Evolutionary conservation across 2,329 filamentous ascomycete genomes (phyloP).

Genomic region (Trichophyton verrucosum): DNA sequence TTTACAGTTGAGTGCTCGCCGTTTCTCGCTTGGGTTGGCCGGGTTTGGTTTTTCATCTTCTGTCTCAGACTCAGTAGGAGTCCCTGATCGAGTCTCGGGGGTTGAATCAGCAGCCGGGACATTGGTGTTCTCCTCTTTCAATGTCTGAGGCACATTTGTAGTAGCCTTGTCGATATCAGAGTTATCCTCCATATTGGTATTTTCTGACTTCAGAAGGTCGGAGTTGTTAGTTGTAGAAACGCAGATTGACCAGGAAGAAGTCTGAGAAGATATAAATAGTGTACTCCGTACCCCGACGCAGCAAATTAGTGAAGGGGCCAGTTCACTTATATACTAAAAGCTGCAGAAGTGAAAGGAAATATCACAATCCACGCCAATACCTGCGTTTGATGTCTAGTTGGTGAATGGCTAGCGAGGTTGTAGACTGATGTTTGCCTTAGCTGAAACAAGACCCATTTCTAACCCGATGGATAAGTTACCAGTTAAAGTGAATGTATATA

Average conservation of each 20-base stretch:
- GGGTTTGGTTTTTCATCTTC: slow-evolving; percentile 7
- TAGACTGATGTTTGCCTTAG: neutral
- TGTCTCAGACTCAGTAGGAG: neutral
- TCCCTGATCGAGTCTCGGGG: neutral
- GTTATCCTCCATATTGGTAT: neutral
- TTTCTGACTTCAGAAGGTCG: neutral
- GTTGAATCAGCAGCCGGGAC: neutral
- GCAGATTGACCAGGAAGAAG: neutral
- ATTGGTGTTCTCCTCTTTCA: neutral
- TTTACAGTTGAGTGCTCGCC: slow-evolving; percentile 38
- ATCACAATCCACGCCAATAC: neutral
- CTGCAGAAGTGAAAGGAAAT: neutral
- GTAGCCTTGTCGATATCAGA: neutral
- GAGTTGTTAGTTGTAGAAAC: neutral
- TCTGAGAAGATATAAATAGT: too few relatives aligned
- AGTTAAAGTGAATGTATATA: neutral
- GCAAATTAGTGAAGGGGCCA: neutral
- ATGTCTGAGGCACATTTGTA: neutral
- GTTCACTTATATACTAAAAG: neutral
- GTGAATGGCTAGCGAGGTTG: neutral
- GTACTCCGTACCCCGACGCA: too few relatives aligned
- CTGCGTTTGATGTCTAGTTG: neutral
- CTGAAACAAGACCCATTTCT: neutral
- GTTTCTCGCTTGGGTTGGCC: slow-evolving; percentile 30
- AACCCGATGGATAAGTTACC: too few relatives aligned